Evolutionary conservation across 2,329 filamentous ascomycete genomes (phyloP).

Genomic region (Aspergillus ibericus): DNA sequence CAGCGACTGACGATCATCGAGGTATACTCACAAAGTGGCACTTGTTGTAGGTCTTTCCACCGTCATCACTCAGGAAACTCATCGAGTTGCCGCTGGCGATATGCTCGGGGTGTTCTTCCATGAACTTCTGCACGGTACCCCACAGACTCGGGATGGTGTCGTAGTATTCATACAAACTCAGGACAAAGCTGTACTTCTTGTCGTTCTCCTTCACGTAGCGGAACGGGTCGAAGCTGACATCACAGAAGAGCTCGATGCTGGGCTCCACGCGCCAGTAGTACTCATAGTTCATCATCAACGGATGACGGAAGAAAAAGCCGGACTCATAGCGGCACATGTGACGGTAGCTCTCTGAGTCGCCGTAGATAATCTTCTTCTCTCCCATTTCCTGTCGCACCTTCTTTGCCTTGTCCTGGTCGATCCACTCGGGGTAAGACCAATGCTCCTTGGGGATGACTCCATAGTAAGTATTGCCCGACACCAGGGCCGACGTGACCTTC

Average conservation of each 20-base stretch:
- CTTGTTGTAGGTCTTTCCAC: slow-evolving; percentile 88
- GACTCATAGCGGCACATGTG: slow-evolving; percentile 99
- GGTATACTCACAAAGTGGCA: slow-evolving; percentile 81
- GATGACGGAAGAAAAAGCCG: slow-evolving; percentile 97
- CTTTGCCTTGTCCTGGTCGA: slow-evolving; percentile 89
- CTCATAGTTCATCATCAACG: slow-evolving; percentile 91
- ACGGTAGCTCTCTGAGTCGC: slow-evolving; percentile 92
- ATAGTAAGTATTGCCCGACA: slow-evolving; percentile 91
- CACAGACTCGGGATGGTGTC: slow-evolving; percentile 96
- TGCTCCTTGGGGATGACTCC: slow-evolving; percentile 87
- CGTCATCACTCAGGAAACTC: slow-evolving; percentile 87
- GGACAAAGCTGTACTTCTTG: slow-evolving; percentile 97
- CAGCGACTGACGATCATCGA: not conserved
- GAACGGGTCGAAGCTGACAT: slow-evolving; percentile 94
- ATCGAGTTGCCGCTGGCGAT: slow-evolving; percentile 81
- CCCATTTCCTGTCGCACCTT: slow-evolving; percentile 94
- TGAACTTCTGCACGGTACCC: slow-evolving; percentile 94
- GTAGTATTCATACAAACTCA: slow-evolving; percentile 93
- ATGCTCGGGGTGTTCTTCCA: slow-evolving; percentile 84
- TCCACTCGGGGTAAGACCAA: slow-evolving; percentile 96
- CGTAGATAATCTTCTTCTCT: slow-evolving; percentile 94
- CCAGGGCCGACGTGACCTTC: slow-evolving; percentile 80
- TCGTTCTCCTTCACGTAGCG: slow-evolving; percentile 92
- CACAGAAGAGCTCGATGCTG: slow-evolving; percentile 93
- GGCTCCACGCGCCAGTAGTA: slow-evolving; percentile 99